Conservation (phyloP, 2,329 filamentous ascomycete genomes). For the Colletotrichum brevisporum region DNA sequence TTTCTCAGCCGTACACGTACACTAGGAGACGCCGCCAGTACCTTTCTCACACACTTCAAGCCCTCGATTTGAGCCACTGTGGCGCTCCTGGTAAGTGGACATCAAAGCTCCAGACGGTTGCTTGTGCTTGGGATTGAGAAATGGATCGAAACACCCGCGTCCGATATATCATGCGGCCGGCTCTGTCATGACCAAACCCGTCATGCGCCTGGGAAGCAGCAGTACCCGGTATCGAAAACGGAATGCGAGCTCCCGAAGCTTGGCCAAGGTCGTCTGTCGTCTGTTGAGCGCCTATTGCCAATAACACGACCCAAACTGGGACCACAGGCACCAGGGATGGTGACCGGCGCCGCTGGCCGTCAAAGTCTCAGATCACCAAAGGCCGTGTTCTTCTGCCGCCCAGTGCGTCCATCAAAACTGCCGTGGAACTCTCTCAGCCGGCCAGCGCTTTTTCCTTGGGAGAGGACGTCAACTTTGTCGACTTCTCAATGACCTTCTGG, state of each 20-base stretch:
- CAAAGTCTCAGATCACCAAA: constrained; percentile 2
- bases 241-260: constrained; percentile 18
- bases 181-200: neutral
- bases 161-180: neutral
- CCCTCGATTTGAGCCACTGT: neutral
- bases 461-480: too few relatives aligned
- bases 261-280: constrained; percentile 6
- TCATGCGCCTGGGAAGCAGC: neutral
- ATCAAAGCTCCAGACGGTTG: constrained; percentile 21
- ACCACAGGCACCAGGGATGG: too few relatives aligned
- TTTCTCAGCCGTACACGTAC: neutral
- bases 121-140: constrained; percentile 7
- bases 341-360: neutral
- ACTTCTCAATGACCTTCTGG: neutral
- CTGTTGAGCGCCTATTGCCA: neutral
- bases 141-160: constrained; percentile 7
- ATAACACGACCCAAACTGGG: constrained; percentile 3
- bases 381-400: neutral
- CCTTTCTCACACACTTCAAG: neutral
- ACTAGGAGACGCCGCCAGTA: neutral
- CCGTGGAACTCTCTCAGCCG: neutral
- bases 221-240: constrained; percentile 1
- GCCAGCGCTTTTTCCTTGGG: neutral
- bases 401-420: neutral
- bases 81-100: neutral